phyloP scores from a whole-genome alignment of 2,329 filamentous ascomycete species.

The Akanthomyces dipterigenus region DNA sequence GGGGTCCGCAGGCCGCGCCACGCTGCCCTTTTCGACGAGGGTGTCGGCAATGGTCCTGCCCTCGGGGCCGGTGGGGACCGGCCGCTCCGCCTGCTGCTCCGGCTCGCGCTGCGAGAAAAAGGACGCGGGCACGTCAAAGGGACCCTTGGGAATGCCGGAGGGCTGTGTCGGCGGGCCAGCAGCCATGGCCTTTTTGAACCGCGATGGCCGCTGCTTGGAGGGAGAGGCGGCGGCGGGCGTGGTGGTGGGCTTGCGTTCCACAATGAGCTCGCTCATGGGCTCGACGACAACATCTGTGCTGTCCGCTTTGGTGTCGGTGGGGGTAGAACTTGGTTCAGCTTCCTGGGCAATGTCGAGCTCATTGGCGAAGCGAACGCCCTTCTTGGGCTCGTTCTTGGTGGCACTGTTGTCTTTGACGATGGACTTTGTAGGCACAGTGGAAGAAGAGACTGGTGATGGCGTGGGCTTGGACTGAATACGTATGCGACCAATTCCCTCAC shows the following conservation, averaged over 20 bases:
- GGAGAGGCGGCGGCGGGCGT: conserved; percentile 14
- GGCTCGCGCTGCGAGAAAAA: conserved; percentile 30
- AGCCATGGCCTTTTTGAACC: conserved; percentile 40
- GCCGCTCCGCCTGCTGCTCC: conserved; percentile 24
- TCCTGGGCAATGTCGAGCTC: conserved; percentile 61
- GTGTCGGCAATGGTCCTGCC: conserved; percentile 52
- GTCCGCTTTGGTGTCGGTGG: conserved; percentile 17
- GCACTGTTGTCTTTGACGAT: conserved; percentile 25
- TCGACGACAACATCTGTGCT: conserved; percentile 34
- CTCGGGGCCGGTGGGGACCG: conserved; percentile 42
- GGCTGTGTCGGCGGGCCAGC: conserved; percentile 11
- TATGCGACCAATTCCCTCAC: conserved; percentile 50
- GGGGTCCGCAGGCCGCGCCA: conserved; percentile 29
- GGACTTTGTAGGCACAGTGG: conserved; percentile 24
- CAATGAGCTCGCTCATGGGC: conserved; percentile 43
- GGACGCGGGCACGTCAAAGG: conserved; percentile 35
- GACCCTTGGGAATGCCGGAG: conserved; percentile 30
- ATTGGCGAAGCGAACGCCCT: conserved; percentile 76
- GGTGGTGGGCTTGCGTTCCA: conserved; percentile 36
- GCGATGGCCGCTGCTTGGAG: conserved; percentile 35
- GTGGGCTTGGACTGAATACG: conserved; percentile 31
- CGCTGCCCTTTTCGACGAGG: conserved; percentile 48
- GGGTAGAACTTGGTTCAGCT: conserved; percentile 16
- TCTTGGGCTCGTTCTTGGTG: conserved; percentile 36
- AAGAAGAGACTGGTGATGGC: conserved; percentile 15